A percentile compares a stretch with the other conserved stretches of the same genome.
These are phyloP conservation scores for Penicillium brasilianum DNA, from an alignment of 2,329 filamentous ascomycete species.

Conservation along the genomic window DNA sequence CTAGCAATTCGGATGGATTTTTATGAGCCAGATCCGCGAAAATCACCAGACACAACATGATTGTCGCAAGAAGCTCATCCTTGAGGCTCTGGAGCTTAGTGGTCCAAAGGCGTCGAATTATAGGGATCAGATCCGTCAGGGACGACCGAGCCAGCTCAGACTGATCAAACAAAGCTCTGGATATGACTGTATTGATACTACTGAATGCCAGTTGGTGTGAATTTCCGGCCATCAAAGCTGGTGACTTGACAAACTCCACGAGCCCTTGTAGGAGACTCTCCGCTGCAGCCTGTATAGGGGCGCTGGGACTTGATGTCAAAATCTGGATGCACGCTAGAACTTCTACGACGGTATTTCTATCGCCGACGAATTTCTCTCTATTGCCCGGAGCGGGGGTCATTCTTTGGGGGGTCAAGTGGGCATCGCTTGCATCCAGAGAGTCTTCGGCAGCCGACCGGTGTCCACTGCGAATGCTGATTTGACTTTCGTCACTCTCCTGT, in stretches of 20 bases:
- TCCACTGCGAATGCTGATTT: slow-evolving; percentile 37
- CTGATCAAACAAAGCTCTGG: slow-evolving; percentile 70
- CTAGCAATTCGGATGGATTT: slow-evolving; percentile 46
- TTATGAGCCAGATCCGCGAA: slow-evolving; percentile 52
- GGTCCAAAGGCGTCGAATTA: slow-evolving; percentile 80
- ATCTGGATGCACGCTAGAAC: slow-evolving; percentile 69
- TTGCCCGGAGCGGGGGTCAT: slow-evolving; percentile 34
- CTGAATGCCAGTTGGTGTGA: slow-evolving; percentile 76
- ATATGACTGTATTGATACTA: slow-evolving; percentile 73
- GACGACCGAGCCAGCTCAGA: slow-evolving; percentile 65
- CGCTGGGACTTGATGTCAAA: slow-evolving; percentile 69
- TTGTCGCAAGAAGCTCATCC: slow-evolving; percentile 76
- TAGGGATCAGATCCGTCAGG: slow-evolving; percentile 67
- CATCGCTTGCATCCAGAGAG: slow-evolving; percentile 30
- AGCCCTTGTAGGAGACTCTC: slow-evolving; percentile 62
- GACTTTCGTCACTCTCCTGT: slow-evolving; percentile 34
- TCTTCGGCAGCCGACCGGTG: slow-evolving; percentile 36
- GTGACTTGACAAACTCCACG: slow-evolving; percentile 65
- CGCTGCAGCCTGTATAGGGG: slow-evolving; percentile 65
- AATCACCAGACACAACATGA: slow-evolving; percentile 70
- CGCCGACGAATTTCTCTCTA: slow-evolving; percentile 32
- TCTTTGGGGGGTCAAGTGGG: slow-evolving; percentile 39
- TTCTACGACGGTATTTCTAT: slow-evolving; percentile 54
- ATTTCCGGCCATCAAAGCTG: slow-evolving; percentile 61
- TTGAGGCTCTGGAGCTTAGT: slow-evolving; percentile 66